Conservation (phyloP, 257 asterid species). For the Nicotiana benthamiana region DNA sequence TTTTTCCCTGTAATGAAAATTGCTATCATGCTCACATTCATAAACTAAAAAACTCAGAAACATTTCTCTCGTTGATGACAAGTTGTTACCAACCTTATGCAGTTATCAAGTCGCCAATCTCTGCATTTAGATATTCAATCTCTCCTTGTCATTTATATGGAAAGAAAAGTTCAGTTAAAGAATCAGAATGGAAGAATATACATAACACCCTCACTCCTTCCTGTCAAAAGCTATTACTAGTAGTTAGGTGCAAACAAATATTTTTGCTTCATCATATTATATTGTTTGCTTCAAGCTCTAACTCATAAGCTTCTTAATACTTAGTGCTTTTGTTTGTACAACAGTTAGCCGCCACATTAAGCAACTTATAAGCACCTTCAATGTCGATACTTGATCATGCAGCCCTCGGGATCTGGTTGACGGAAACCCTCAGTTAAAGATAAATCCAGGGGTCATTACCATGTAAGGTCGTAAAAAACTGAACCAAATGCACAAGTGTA, state of each 20-base stretch:
- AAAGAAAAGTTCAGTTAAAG: not conserved
- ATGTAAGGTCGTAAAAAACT: constrained; percentile 7
- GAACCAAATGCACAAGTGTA: constrained; percentile 6
- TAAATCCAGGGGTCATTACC: constrained; percentile 17
- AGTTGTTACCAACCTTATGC: constrained; percentile 51
- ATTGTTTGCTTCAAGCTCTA: not conserved
- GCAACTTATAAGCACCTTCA: constrained; percentile 43
- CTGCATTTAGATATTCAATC: constrained; percentile 37
- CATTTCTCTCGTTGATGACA: constrained; percentile 2
- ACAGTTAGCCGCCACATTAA: not conserved
- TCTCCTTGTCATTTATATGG: constrained; percentile 45
- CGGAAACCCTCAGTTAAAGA: constrained; percentile 43
- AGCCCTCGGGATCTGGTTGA: constrained; percentile 26
- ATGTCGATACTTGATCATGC: constrained; percentile 25
- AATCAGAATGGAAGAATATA: not conserved
- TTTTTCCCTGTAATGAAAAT: constrained; percentile 50
- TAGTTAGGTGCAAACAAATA: not conserved
- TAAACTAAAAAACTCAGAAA: not conserved
- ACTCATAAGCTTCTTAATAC: not conserved
- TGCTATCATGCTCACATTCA: constrained; percentile 13
- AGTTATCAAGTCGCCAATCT: constrained; percentile 46
- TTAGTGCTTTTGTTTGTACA: not conserved
- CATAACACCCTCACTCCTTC: not conserved
- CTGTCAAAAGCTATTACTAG: not conserved
- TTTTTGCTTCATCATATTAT: not conserved